phyloP scores from a whole-genome alignment of 345 rosid genomes.

The Melastoma malabathricum region DNA sequence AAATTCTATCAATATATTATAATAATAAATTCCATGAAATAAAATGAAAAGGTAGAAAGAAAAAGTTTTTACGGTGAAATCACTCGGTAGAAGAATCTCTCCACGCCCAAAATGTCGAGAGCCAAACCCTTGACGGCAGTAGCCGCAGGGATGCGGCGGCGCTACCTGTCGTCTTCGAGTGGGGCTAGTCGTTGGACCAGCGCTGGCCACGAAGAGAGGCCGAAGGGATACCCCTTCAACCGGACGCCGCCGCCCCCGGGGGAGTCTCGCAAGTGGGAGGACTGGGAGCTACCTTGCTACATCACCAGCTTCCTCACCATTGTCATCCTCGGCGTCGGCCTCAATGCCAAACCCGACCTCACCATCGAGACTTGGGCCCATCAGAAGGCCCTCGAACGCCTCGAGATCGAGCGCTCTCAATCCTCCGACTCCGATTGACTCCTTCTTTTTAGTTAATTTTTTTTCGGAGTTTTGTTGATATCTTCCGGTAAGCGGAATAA shows the following conservation, averaged over 20 bases:
- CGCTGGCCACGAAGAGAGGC: slow-evolving; percentile 85
- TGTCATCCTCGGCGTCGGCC: slow-evolving; percentile 94
- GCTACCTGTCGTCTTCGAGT: slow-evolving; percentile 45
- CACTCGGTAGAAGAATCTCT: too few species aligned
- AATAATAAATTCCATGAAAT: too few species aligned
- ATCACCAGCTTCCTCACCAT: slow-evolving; percentile 89
- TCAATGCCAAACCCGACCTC: slow-evolving; percentile 97
- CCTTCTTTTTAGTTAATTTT: too few species aligned
- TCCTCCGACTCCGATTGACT: too few species aligned
- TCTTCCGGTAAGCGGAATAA: too few species aligned
- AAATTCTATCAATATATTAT: too few species aligned
- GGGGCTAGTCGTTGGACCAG: slow-evolving; percentile 71
- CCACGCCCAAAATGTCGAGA: too few species aligned
- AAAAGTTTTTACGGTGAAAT: too few species aligned
- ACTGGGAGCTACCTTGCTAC: slow-evolving; percentile 99
- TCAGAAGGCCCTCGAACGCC: slow-evolving; percentile 85
- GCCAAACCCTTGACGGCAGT: slow-evolving; percentile 22
- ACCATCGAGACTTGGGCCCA: slow-evolving; percentile 99
- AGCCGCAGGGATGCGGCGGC: slow-evolving; percentile 49
- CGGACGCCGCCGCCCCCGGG: slow-evolving; percentile 66
- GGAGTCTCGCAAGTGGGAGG: slow-evolving; percentile 89
- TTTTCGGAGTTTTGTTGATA: too few species aligned
- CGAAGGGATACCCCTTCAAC: slow-evolving; percentile 88
- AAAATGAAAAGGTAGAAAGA: too few species aligned
- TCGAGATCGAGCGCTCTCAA: slow-evolving; percentile 42